Percentiles rank a stretch among this genome's conserved stretches.
phyloP scores from a whole-genome alignment of 108 stramenopile species.

The Cyclotella cryptica region DNA sequence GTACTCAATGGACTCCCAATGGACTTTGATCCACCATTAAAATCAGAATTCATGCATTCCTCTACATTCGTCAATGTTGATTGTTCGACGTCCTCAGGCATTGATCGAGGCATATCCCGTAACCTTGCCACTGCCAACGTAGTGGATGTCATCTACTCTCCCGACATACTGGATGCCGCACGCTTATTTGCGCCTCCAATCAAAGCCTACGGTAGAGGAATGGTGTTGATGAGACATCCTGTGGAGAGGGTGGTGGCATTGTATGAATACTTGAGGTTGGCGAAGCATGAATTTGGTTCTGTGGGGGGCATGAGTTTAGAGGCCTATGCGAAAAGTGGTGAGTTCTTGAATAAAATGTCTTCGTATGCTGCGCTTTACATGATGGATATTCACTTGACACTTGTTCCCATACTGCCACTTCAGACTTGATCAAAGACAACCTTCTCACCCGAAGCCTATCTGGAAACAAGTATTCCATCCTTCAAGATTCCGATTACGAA shows the following conservation, averaged over 20 bases:
- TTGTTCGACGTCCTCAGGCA: slow-evolving; percentile 30
- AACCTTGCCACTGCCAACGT: slow-evolving; percentile 30
- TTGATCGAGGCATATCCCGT: slow-evolving; percentile 28
- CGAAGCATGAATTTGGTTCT: slow-evolving; percentile 7
- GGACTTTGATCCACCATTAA: slow-evolving; percentile 33
- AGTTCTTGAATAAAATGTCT: not conserved
- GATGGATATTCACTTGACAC: not conserved
- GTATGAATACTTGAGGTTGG: slow-evolving; percentile 26
- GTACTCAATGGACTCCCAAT: not conserved
- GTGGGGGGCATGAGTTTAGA: slow-evolving; percentile 33
- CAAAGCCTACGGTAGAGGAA: slow-evolving; percentile 25
- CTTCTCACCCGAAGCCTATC: slow-evolving; percentile 43
- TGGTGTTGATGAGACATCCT: slow-evolving; percentile 38
- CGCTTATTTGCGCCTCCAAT: slow-evolving; percentile 39
- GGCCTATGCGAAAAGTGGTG: slow-evolving; percentile 30
- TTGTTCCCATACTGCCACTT: not conserved
- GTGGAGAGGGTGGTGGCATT: slow-evolving; percentile 31
- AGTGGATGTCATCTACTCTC: slow-evolving; percentile 23
- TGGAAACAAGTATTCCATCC: slow-evolving; percentile 9
- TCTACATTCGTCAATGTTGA: slow-evolving; percentile 40
- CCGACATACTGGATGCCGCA: slow-evolving; percentile 26
- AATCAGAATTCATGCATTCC: slow-evolving; percentile 10
- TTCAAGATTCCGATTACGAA: slow-evolving; percentile 25
- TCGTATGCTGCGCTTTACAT: not conserved
- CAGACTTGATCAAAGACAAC: slow-evolving; percentile 45